Conservation (phyloP, 306 rosid genomes). For the Vigna mungo region DNA sequence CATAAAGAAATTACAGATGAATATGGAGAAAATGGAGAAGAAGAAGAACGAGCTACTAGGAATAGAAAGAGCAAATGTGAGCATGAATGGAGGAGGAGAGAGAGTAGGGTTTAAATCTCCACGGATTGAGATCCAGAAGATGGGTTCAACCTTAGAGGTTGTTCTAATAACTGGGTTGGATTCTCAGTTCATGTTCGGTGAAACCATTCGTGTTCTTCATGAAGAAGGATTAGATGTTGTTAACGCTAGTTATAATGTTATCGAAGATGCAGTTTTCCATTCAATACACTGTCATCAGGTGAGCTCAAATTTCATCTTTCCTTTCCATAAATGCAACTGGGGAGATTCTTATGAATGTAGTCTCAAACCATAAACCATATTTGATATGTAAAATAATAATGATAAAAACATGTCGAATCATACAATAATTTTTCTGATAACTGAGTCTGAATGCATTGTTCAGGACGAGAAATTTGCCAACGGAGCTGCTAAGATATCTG, state of each 20-base stretch:
- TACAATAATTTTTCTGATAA: background rate
- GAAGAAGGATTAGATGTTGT: slow-evolving; percentile 74
- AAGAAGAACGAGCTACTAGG: slow-evolving; percentile 58
- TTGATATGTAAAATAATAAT: too few species aligned
- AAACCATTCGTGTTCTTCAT: slow-evolving; percentile 58
- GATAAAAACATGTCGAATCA: too few species aligned
- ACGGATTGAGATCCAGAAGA: slow-evolving; percentile 63
- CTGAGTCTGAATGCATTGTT: background rate
- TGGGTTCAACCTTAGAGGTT: slow-evolving; percentile 58
- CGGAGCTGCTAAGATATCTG: slow-evolving; percentile 57
- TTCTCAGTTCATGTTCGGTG: slow-evolving; percentile 58
- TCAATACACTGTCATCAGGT: slow-evolving; percentile 67
- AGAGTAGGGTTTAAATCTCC: slow-evolving; percentile 43
- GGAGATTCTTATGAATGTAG: too few species aligned
- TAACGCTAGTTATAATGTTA: slow-evolving; percentile 60
- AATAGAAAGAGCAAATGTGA: slow-evolving; percentile 32
- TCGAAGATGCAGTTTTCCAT: slow-evolving; percentile 56
- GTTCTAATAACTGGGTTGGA: slow-evolving; percentile 66
- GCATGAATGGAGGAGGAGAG: background rate
- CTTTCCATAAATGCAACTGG: too few species aligned
- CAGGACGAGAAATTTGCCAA: slow-evolving; percentile 54
- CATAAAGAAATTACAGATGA: slow-evolving; percentile 65
- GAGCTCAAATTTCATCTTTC: background rate
- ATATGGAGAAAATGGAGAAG: slow-evolving; percentile 70
- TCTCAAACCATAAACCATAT: too few species aligned